Base-by-base conservation (phyloP, 2,329 filamentous ascomycete species). In the Boeremia exigua region DNA sequence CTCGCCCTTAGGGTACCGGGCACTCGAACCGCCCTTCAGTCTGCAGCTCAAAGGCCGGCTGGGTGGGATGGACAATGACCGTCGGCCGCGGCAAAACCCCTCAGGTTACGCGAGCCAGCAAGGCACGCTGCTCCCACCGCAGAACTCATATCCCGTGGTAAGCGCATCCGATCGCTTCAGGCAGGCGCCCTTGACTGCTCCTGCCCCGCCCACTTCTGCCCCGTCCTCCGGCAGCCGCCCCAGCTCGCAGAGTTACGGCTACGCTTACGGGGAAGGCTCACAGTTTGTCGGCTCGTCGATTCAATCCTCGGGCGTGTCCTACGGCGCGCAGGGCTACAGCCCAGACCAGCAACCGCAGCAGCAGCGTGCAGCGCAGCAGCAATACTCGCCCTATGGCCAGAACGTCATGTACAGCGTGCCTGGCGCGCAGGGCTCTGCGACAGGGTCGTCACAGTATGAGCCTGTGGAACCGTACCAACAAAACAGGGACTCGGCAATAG, bases 391-490 rank as follows among this genome's bases (percentile, higher is more conserved):
- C 62, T 87, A 86, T 67, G 81, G 87, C 49, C 79, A 85, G 51
- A 85, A 85, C 61, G 86, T 94, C 80, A 88, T 95, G 84, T 96
- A 96, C 81, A 88, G 87, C 78, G 88, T 93, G 69, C 70, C 73
- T 58, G 67, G 69, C 57, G 61, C 67, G 57, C 73, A 73, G 63
- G 65, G 68, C 56, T 55, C 69, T 50, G 67, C 71, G 57, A 60
- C 75, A 81, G 80, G 78, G 75, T 85, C 79, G 81, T 88, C 78
- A 58, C 77, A 82, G 66, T 96, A 96, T 79, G 90, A 94, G 76
- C 80, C 86, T 71, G 86, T 88, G 73, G 84, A 87, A 78, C 88
- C 88, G 72, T 96, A 92, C 79, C 84, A 88, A 80, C 90, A 92
- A 72, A 85, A 88, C 58, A 70, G 71, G 59, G 70, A 73, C 78